Evolutionary conservation across 2,329 filamentous ascomycete genomes (phyloP).

Genomic region (Aspergillus novofumigatus): DNA sequence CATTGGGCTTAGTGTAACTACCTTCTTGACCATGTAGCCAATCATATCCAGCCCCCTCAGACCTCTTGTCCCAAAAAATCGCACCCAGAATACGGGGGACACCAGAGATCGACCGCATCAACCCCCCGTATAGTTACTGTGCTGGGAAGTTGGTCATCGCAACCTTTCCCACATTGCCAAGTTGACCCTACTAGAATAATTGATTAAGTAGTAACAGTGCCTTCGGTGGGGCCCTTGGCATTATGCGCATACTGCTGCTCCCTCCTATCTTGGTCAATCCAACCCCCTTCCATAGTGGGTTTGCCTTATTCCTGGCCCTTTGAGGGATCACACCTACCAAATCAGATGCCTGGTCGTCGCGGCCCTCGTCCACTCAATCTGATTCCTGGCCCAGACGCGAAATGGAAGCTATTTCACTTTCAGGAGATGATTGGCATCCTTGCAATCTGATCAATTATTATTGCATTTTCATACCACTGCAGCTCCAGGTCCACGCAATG

Average conservation of each 20-base stretch:
- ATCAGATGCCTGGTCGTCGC: background rate
- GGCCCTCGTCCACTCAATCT: background rate
- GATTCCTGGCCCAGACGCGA: background rate
- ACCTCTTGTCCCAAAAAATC: too few species aligned
- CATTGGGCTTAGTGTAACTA: background rate
- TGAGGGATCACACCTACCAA: background rate
- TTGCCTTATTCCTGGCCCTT: background rate
- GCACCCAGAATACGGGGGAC: too few species aligned
- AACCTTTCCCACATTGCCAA: background rate
- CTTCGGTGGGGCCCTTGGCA: background rate
- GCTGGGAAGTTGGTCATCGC: background rate
- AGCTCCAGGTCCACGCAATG: background rate
- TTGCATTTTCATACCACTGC: background rate
- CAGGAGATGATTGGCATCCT: background rate
- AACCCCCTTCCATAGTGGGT: background rate
- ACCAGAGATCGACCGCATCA: too few species aligned
- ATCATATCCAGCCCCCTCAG: background rate
- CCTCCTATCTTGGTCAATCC: background rate
- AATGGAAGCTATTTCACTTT: background rate
- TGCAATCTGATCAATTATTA: background rate
- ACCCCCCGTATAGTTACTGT: background rate
- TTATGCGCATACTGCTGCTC: background rate
- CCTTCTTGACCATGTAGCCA: background rate
- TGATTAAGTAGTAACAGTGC: background rate
- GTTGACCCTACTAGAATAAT: too few species aligned